Percentiles rank a stretch among this genome's conserved stretches.
These are phyloP conservation scores for Metarhizium sp. DNA, from an alignment of 2,329 filamentous ascomycete species.

Conservation along the genomic window DNA sequence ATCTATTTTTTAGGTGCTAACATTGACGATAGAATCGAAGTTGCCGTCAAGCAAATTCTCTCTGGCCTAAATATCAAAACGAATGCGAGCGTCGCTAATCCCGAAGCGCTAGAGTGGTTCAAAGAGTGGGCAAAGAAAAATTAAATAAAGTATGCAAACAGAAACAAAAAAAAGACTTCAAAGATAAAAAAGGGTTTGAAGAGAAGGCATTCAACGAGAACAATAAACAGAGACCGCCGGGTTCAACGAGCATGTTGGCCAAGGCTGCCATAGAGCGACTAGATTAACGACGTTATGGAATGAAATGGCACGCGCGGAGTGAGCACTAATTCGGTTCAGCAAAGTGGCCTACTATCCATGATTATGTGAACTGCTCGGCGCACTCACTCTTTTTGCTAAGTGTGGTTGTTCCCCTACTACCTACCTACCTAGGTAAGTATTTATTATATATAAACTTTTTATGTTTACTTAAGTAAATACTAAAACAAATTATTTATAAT, in stretches of 20 bases:
- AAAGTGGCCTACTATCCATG: not conserved
- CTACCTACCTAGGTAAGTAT: too few relatives aligned
- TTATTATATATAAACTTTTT: too few relatives aligned
- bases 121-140: conserved; percentile 59
- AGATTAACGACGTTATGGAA: not conserved
- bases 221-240: not conserved
- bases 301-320: not conserved
- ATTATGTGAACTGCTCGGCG: not conserved
- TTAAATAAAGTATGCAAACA: conserved; percentile 8
- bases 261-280: not conserved
- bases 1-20: conserved; percentile 7
- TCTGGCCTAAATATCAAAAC: conserved; percentile 82
- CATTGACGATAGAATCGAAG: conserved; percentile 60
- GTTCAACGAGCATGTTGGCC: not conserved
- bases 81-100: conserved; percentile 88
- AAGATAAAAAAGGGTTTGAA: too few relatives aligned
- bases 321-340: not conserved
- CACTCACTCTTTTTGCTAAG: too few relatives aligned
- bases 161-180: not conserved
- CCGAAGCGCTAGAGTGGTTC: conserved; percentile 83
- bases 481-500: too few relatives aligned
- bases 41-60: conserved; percentile 91
- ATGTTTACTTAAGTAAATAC: too few relatives aligned
- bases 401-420: too few relatives aligned
- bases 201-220: too few relatives aligned